Evolutionary conservation across 192 early-diverging fungal species (phyloP), one percentile per base, ranked within the genome.

Genomic region (Linnemannia elongata): DNA sequence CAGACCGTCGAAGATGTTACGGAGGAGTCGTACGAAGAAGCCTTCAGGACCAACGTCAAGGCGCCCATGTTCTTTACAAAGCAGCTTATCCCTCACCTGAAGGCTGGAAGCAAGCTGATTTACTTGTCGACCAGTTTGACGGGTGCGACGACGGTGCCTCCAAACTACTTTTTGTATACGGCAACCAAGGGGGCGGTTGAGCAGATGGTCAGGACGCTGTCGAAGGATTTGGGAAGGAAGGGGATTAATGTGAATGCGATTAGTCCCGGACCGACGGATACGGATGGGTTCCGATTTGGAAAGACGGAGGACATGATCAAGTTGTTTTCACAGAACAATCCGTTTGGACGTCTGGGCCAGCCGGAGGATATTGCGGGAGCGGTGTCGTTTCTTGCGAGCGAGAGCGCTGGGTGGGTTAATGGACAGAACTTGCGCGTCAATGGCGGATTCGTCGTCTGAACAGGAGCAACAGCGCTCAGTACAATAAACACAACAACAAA

Each of bases 111-210:
- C 90, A 94, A 89, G 93, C 93, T 78, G 85, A 90, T 68, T 92
- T 97, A 83, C 93, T 93, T 91, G 93, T 96, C 91, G 94, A 94
- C 82, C 90, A 92, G 73, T 93, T 93, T 68, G 91, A 96, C 41
- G 91, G 94, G 72, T 92, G 94, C 55, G 87, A 95, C 77, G 92
- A 95, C 90, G 92, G 93, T 83, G 18, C 94, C 95, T 90, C 93
- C 96, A 74, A 96, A 96, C 90, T 49, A 80, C 57, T 85, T 80
- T 44, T 18, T 85, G n/a, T 97, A 97, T 87, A 83, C 90, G n/a
- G 89, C 96, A 6, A 95, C 96, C 83, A 96, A 97, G 90, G 95
- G 95, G 57, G 96, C 93, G n/a, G 90, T 94, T 76, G 91, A 95
- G 85, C 95, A 95, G 42, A 89, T 97, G 83, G 93, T 91, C 89